phyloP scores from a whole-genome alignment of 164 flowering plant species.

The Paratinospora sagittata region DNA sequence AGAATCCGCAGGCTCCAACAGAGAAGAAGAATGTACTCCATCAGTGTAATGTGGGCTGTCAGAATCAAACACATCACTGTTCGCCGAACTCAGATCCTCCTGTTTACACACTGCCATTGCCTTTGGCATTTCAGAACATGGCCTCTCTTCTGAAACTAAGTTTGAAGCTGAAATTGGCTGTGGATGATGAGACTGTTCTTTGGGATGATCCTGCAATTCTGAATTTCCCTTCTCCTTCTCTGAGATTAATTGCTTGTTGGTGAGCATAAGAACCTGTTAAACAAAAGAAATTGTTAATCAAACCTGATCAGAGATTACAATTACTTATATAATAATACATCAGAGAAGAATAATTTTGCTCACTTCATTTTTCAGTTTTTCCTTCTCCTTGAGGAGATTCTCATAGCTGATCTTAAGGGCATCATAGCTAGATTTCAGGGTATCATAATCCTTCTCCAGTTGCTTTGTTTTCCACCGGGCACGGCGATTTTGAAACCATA shows the following conservation, averaged over 20 bases:
- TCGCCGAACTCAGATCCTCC: conserved; percentile 47
- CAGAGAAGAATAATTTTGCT: background rate
- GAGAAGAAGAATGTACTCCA: conserved; percentile 35
- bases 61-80: conserved; percentile 53
- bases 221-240: conserved; percentile 32
- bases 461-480: conserved; percentile 52
- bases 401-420: conserved; percentile 57
- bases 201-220: conserved; percentile 22
- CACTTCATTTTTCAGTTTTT: conserved; percentile 58
- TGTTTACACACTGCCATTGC: conserved; percentile 34
- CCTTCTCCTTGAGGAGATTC: conserved; percentile 52
- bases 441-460: conserved; percentile 43
- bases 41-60: conserved; percentile 51
- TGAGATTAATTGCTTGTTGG: conserved; percentile 33
- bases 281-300: background rate
- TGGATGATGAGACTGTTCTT: conserved; percentile 4
- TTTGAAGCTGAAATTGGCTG: conserved; percentile 18
- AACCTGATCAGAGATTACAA: background rate
- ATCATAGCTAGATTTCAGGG: conserved; percentile 32
- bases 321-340: background rate
- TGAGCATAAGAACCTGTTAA: conserved; percentile 42
- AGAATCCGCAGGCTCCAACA: conserved; percentile 44
- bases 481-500: conserved; percentile 51
- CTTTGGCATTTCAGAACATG: conserved; percentile 9
- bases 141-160: conserved; percentile 24